Evolutionary conservation across 2,329 filamentous ascomycete genomes (phyloP), one percentile per base, ranked within the genome.

Genomic region (Xylariaceae sp.): DNA sequence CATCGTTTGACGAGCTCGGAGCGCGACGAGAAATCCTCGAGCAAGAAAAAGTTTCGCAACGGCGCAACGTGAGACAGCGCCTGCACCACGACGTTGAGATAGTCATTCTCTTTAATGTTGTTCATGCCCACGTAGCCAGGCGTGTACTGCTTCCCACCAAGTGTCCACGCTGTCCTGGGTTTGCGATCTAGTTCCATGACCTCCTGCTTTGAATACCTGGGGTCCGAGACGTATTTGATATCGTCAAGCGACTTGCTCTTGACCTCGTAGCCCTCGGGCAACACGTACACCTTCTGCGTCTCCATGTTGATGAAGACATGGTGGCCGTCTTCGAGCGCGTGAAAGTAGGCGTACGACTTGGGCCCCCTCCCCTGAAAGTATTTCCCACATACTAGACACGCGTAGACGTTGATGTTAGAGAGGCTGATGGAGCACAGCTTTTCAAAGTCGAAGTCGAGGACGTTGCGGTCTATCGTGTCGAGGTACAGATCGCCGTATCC

Each of bases 31-130:
- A 97, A 87, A 63, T 95, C 83, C 68, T 96, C 91, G 1, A 97
- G 82, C 66, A 99, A 85, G 69, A 97, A 86, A 75, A 86, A 97
- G 71, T 97, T 97, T 27, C 94, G 86, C 62, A 99, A 78, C 3
- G 94, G 93, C 16, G 86, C 79, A 21, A 97, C 91, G 72, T 99
- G 94, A 2, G 93, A 87, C 30, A 99, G 81, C 6, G 92, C 88
- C 72, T 99, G 94, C 42, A 96, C 88, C 3, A 97, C 84, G 21
- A 96, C 93, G 70, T 99, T 99, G 68, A 97, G 82, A 75, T 99
- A 99, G 77, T 99, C 94, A 75, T 99, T 99, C 53, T 94, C 91
- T 74, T 99, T 99, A 80, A 99, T 97, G 75, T 99, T 99, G 81
- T 99, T 99, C 90, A 99, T 95, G 62, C 94, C 94, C 57, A 99